A percentile compares a stretch with the other conserved stretches of the same genome.
phyloP scores from a whole-genome alignment of 129 eudicot genomes.

The Cynara cardunculus region DNA sequence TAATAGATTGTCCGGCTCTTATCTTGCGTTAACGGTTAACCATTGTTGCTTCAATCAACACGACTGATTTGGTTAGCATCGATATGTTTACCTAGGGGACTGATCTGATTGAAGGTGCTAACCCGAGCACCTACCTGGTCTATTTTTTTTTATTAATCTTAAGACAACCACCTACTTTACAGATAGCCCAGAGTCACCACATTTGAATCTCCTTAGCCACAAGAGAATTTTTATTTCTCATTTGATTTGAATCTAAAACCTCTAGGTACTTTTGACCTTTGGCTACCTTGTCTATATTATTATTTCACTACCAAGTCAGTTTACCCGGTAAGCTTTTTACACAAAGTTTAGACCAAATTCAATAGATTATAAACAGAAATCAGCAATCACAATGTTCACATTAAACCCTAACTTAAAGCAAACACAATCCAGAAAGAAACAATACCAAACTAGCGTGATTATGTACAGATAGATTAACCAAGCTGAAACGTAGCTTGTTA shows the following conservation, averaged over 20 bases:
- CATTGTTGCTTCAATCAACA: neutral
- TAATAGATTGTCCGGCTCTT: too few relatives aligned
- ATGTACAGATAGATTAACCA: neutral
- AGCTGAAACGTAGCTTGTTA: neutral
- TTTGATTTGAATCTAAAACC: too few relatives aligned
- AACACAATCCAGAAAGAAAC: neutral
- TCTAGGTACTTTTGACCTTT: too few relatives aligned
- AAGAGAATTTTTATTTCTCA: too few relatives aligned
- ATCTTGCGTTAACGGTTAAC: too few relatives aligned
- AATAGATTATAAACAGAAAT: neutral
- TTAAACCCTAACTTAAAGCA: neutral
- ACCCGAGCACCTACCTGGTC: too few relatives aligned
- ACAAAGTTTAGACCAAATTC: neutral
- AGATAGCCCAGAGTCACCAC: too few relatives aligned
- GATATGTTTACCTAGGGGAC: neutral
- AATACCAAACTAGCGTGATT: neutral
- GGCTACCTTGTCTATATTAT: too few relatives aligned
- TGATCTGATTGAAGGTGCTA: neutral
- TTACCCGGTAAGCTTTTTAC: neutral
- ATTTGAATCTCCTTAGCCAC: too few relatives aligned
- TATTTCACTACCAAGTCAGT: too few relatives aligned
- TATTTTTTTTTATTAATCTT: too few relatives aligned
- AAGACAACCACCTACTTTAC: too few relatives aligned
- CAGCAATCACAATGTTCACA: conserved; percentile 16
- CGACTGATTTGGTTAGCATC: neutral